phyloP scores from a whole-genome alignment of 768 basidiomycete genomes.

The Mycena latifolia region DNA sequence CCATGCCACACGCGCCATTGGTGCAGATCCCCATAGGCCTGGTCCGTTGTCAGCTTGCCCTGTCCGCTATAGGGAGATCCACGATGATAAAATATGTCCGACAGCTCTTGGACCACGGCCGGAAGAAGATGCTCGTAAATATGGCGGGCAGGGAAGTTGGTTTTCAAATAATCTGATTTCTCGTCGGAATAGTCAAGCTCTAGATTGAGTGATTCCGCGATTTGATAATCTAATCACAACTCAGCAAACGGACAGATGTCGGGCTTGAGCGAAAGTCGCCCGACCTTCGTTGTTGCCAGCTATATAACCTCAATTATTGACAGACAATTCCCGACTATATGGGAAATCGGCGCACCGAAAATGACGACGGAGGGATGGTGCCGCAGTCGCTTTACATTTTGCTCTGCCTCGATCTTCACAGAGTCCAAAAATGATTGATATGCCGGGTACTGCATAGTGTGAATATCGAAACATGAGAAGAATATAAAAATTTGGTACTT shows the following conservation, averaged over 20 bases:
- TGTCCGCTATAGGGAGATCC: conserved; percentile 90
- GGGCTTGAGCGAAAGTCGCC: not conserved
- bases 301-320: conserved; percentile 41
- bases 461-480: conserved; percentile 2
- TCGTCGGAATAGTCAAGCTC: conserved; percentile 91
- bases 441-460: conserved; percentile 79
- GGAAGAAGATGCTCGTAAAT: conserved; percentile 93
- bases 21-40: conserved; percentile 88
- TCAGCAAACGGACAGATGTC: not conserved
- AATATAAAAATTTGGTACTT: conserved; percentile 56
- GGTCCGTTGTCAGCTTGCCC: conserved; percentile 79
- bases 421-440: conserved; percentile 83
- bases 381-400: conserved; percentile 86
- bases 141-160: conserved; percentile 88
- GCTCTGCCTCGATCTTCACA: conserved; percentile 83
- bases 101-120: conserved; percentile 71
- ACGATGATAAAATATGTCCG: conserved; percentile 85
- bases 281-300: conserved; percentile 87
- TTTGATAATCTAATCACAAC: conserved; percentile 77
- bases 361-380: conserved; percentile 93
- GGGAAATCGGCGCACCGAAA: conserved; percentile 65
- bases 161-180: conserved; percentile 85
- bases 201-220: conserved; percentile 85
- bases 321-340: not conserved
- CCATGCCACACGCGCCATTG: conserved; percentile 99